Conservation (phyloP, 2,329 filamentous ascomycete species). For the Stemphylium lycopersici region DNA sequence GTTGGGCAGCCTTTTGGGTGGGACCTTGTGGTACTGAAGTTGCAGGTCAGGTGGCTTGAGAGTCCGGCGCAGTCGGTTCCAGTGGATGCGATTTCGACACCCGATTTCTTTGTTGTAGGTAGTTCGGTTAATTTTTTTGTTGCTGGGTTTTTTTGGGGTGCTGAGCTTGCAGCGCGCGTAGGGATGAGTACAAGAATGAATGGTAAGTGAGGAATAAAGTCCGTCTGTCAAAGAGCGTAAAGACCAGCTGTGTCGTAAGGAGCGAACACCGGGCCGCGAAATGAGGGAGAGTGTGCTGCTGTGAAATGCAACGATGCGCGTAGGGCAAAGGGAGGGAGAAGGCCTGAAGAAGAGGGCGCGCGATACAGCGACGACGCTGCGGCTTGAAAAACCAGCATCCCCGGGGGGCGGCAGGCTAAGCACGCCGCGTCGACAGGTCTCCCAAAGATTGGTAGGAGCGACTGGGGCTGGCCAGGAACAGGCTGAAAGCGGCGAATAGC, state of each 20-base stretch:
- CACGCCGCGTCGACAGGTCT: slow-evolving; percentile 34
- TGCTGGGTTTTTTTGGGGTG: slow-evolving; percentile 17
- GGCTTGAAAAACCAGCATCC: slow-evolving; percentile 31
- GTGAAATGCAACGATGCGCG: slow-evolving; percentile 32
- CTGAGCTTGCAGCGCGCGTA: slow-evolving; percentile 42
- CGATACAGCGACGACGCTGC: slow-evolving; percentile 19
- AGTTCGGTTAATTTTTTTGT: slow-evolving; percentile 6
- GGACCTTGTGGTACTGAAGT: slow-evolving; percentile 38
- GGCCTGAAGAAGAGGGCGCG: slow-evolving; percentile 30
- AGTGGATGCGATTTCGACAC: slow-evolving; percentile 9
- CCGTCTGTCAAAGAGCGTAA: slow-evolving; percentile 48
- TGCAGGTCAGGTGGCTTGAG: slow-evolving; percentile 21
- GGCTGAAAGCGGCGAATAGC: slow-evolving; percentile 26
- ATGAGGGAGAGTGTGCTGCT: slow-evolving; percentile 34
- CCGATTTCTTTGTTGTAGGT: slow-evolving; percentile 15
- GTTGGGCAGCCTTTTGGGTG: slow-evolving; percentile 27
- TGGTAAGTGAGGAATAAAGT: slow-evolving; percentile 18
- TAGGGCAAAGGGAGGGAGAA: slow-evolving; percentile 35
- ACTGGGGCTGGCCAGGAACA: slow-evolving; percentile 29
- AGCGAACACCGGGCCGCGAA: slow-evolving; percentile 48
- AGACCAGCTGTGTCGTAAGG: slow-evolving; percentile 48
- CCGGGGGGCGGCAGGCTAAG: slow-evolving; percentile 18
- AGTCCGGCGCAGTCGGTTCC: slow-evolving; percentile 15
- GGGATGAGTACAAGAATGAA: slow-evolving; percentile 22
- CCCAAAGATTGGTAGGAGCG: slow-evolving; percentile 33